Evolutionary conservation across 2,329 filamentous ascomycete genomes (phyloP), one percentile per base, ranked within the genome.

Genomic region (Fusarium pseudoanthophilum): DNA sequence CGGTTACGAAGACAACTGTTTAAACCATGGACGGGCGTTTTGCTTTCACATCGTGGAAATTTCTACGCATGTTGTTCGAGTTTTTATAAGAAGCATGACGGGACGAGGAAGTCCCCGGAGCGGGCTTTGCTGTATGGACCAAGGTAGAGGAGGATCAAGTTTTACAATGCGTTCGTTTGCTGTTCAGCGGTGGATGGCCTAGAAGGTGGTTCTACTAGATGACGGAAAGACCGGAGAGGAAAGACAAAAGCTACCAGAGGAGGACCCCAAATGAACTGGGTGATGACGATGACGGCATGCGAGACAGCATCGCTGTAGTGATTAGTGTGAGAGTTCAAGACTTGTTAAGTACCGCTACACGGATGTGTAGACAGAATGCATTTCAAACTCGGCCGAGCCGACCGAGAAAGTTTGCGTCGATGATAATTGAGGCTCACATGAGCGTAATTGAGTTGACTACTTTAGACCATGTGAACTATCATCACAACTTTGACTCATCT

Each of bases 1-100:
- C 42, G 30, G 68, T 43, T 59, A 37, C 43, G 60, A 36, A 40
- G 56, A 37, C 59, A 62, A 60, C 16, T 63, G 21, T 67, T 63
- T 60, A 53, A 64, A 63, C 51, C 68, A 70, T 74, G 34, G 69
- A 36, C 24, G 68, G 72, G 72, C 72, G 72, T 75, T 74, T 57
- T 51, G 39, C 57, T 48, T 69, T 61, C n/a, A 59, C 64, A 58
- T 43, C 56, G 57, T 70, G 45, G 36, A n/a, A 30, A 8, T 30
- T 65, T 49, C 40, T 69, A 63, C 48, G 43, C 30, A 57, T 52
- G 49, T 48, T 67, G 61, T 46, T 64, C 53, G 52, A 68, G 36
- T 32, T 32, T 52, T 59, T 52, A 49, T 18, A 58, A 75, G 64
- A 60, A 69, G 62, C 68, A 74, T 72, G 37, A n/a, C 16, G 71